Percentiles rank a stretch among this genome's conserved stretches.
Evolutionary conservation across 805 yeast species (phyloP).

Genomic region (Suhomyces sp.): DNA sequence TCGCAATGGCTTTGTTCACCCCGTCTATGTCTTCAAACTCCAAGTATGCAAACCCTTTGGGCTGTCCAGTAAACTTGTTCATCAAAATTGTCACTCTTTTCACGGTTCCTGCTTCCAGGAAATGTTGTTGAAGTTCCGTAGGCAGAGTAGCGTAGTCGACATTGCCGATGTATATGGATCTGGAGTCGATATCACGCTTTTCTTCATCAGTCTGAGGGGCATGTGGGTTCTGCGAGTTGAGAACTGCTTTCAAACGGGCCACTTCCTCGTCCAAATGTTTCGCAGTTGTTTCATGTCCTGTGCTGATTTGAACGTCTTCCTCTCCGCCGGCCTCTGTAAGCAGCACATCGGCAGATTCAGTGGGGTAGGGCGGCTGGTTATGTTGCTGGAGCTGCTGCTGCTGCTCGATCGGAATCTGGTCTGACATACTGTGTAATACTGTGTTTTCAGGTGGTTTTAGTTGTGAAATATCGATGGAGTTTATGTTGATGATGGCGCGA

Average conservation of each 20-base stretch:
- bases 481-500: neutral
- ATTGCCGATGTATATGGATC: slow-evolving; percentile 79
- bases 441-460: neutral
- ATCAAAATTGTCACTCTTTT: slow-evolving; percentile 75
- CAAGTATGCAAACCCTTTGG: slow-evolving; percentile 84
- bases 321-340: slow-evolving; percentile 1
- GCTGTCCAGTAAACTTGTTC: slow-evolving; percentile 73
- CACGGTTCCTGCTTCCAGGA: slow-evolving; percentile 66
- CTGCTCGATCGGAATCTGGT: slow-evolving; percentile 25
- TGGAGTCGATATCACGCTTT: slow-evolving; percentile 67
- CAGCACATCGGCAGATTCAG: slow-evolving; percentile 1
- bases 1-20: slow-evolving; percentile 60
- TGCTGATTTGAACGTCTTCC: slow-evolving; percentile 2
- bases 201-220: slow-evolving; percentile 39
- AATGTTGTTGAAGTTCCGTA: slow-evolving; percentile 73
- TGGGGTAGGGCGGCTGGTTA: neutral
- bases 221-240: slow-evolving; percentile 7
- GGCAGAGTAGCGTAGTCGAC: slow-evolving; percentile 81
- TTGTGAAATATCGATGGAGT: neutral
- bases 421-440: slow-evolving; percentile 28
- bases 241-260: slow-evolving; percentile 12
- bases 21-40: slow-evolving; percentile 72
- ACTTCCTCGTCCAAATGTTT: slow-evolving; percentile 10
- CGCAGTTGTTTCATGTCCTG: neutral
- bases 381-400: slow-evolving; percentile 10